Percentiles rank a stretch among this genome's conserved stretches.
These are phyloP conservation scores for Neurospora discreta DNA, from an alignment of 495 filamentous ascomycete species.

Conservation along the genomic window DNA sequence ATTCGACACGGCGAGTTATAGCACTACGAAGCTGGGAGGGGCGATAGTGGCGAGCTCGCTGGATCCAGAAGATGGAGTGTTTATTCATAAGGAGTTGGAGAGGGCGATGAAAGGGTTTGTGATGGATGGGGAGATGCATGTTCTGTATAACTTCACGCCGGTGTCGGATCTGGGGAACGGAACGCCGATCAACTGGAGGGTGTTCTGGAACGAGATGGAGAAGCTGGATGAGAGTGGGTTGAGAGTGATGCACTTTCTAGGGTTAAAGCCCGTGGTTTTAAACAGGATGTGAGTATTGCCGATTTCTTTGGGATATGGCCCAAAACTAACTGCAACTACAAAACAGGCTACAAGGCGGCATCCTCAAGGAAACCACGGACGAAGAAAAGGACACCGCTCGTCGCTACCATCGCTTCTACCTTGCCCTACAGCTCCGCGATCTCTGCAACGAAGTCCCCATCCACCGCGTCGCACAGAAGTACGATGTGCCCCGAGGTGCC, in stretches of 20 bases:
- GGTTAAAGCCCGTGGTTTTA: constrained; percentile 57
- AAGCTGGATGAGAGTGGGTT: constrained; percentile 58
- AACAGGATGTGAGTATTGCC: constrained; percentile 51
- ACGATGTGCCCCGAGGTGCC: constrained; percentile 54
- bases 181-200: constrained; percentile 54
- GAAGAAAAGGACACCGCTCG: constrained; percentile 49
- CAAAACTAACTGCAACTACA: constrained; percentile 15
- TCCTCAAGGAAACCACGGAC: constrained; percentile 50
- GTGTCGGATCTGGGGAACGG: constrained; percentile 40
- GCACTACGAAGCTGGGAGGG: constrained; percentile 54
- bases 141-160: constrained; percentile 73
- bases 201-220: constrained; percentile 62
- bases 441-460: constrained; percentile 72
- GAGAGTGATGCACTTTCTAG: constrained; percentile 56
- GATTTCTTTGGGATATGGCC: neutral
- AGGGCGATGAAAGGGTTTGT: constrained; percentile 64
- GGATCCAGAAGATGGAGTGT: constrained; percentile 66
- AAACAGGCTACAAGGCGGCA: constrained; percentile 56
- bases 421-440: constrained; percentile 70
- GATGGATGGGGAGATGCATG: constrained; percentile 77
- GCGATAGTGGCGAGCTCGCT: constrained; percentile 66
- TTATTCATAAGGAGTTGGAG: constrained; percentile 58
- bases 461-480: constrained; percentile 56
- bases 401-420: constrained; percentile 68
- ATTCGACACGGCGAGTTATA: constrained; percentile 34